Evolutionary conservation across 2,329 filamentous ascomycete genomes (phyloP).

Genomic region (Fonsecaea pugnacius): DNA sequence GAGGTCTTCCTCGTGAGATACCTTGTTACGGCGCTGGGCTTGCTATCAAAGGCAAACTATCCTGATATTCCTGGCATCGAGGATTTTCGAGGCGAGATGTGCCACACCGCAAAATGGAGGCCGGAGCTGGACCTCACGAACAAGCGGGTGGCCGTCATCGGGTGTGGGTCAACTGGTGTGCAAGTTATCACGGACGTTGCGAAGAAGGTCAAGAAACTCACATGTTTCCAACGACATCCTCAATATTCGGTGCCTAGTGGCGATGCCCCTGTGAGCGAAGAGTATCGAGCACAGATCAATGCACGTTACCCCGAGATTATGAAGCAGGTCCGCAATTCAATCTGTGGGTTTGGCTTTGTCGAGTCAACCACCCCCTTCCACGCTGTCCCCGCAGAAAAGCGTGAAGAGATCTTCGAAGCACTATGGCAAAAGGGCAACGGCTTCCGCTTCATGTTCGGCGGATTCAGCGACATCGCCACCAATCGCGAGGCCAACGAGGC

Average conservation of each 20-base stretch:
- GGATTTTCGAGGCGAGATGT: constrained; percentile 45
- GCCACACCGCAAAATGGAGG: constrained; percentile 52
- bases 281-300: constrained; percentile 38
- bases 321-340: constrained; percentile 49
- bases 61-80: constrained; percentile 46
- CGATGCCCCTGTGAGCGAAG: constrained; percentile 21
- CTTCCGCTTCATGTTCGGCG: constrained; percentile 57
- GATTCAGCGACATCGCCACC: constrained; percentile 57
- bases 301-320: constrained; percentile 43
- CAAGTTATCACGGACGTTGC: constrained; percentile 49
- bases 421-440: constrained; percentile 57
- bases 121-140: constrained; percentile 19
- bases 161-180: constrained; percentile 67
- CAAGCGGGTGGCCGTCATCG: constrained; percentile 62
- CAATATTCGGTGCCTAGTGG: constrained; percentile 25
- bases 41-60: constrained; percentile 46
- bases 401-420: constrained; percentile 54
- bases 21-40: constrained; percentile 47
- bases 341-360: constrained; percentile 63
- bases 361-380: constrained; percentile 46
- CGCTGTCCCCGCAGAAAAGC: constrained; percentile 16
- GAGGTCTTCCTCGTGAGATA: constrained; percentile 44
- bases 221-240: constrained; percentile 45
- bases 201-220: constrained; percentile 40
- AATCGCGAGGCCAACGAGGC: constrained; percentile 55